Conservation (phyloP, 108 stramenopile species). For the Pinguiococcus pyrenoidosus region DNA sequence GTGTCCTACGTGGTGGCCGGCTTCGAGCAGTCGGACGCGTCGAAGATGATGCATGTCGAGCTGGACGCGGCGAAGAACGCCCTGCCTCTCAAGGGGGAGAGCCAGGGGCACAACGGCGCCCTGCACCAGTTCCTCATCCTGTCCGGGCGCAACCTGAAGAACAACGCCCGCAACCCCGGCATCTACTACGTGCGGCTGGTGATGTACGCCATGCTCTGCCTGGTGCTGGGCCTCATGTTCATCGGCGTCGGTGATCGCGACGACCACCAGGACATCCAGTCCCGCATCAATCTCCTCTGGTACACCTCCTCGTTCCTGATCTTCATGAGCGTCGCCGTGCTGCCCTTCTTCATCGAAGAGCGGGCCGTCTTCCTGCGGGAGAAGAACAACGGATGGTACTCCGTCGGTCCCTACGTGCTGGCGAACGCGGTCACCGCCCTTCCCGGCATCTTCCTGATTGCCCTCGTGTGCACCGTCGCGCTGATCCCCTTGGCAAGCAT, state of each 20-base stretch:
- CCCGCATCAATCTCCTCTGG: not conserved
- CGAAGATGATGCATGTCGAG: not conserved
- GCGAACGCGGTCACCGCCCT: not conserved
- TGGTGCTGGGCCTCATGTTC: slow-evolving; percentile 9
- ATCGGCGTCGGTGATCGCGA: not conserved
- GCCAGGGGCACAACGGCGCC: not conserved
- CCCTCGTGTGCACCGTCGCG: slow-evolving; percentile 1
- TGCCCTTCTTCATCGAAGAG: not conserved
- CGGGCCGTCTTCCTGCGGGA: not conserved
- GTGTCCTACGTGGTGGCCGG: no score
- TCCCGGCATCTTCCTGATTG: slow-evolving; percentile 4
- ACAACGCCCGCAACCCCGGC: slow-evolving; percentile 9
- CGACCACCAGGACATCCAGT: not conserved
- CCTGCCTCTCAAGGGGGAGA: not conserved
- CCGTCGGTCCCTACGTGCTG: not conserved
- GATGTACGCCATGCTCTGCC: slow-evolving; percentile 6
- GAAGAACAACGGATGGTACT: not conserved
- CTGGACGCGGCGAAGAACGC: not conserved
- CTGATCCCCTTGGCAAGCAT: slow-evolving; percentile 2
- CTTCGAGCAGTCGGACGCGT: no score
- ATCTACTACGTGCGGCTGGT: slow-evolving; percentile 8
- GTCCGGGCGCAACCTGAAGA: slow-evolving; percentile 1
- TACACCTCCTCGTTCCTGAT: slow-evolving; percentile 8
- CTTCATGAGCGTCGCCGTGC: slow-evolving; percentile 13
- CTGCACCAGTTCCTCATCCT: slow-evolving; percentile 1